phyloP scores from a whole-genome alignment of 768 basidiomycete genomes.

The Termitomyces heimii region DNA sequence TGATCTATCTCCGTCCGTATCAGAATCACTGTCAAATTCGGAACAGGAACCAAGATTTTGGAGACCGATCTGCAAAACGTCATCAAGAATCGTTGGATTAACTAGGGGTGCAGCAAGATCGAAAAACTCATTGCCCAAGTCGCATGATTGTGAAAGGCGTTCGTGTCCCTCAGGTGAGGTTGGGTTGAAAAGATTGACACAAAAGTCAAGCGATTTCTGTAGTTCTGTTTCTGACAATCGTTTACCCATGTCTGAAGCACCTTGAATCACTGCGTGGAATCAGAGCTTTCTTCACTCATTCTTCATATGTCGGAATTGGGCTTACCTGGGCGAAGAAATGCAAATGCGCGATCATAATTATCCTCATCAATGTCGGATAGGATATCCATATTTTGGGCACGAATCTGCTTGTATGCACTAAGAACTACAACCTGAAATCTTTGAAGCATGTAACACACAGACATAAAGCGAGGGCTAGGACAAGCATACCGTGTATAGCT shows the following conservation, averaged over 20 bases:
- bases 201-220: slow-evolving; percentile 73
- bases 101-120: slow-evolving; percentile 47
- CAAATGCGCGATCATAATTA: slow-evolving; percentile 65
- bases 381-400: slow-evolving; percentile 48
- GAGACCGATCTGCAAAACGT: slow-evolving; percentile 22
- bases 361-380: slow-evolving; percentile 62
- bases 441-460: background rate
- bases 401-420: slow-evolving; percentile 72
- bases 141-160: slow-evolving; percentile 23
- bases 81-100: slow-evolving; percentile 35
- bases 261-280: slow-evolving; percentile 60
- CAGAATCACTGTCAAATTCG: slow-evolving; percentile 10
- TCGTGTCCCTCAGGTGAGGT: slow-evolving; percentile 58
- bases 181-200: slow-evolving; percentile 66
- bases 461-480: background rate
- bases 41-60: background rate
- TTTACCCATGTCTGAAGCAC: slow-evolving; percentile 70
- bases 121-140: slow-evolving; percentile 34
- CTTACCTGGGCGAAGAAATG: slow-evolving; percentile 55
- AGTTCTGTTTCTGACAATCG: slow-evolving; percentile 69
- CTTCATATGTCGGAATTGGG: background rate
- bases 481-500: slow-evolving; percentile 56
- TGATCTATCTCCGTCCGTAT: slow-evolving; percentile 12
- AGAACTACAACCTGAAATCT: slow-evolving; percentile 67
- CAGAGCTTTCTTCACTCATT: background rate